These are phyloP conservation scores for Sporothrix brasiliensis DNA, from an alignment of 2,329 filamentous ascomycete species.

Conservation along the genomic window DNA sequence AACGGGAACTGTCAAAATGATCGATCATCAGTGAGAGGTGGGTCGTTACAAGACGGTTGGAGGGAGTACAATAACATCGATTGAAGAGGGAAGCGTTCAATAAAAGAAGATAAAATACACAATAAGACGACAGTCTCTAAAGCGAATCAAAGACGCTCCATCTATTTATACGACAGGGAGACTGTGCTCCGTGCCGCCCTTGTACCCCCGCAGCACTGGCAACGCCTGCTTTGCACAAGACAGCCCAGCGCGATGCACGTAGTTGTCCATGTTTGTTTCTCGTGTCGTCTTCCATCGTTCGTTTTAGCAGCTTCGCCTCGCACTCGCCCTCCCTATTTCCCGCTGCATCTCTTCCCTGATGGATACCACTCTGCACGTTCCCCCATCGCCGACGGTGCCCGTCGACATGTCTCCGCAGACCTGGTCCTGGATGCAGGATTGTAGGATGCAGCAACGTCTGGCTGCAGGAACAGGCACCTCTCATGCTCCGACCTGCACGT, in stretches of 20 bases:
- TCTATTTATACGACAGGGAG: constrained; percentile 22
- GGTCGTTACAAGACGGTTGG: neutral
- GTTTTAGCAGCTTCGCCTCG: neutral
- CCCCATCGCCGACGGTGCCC: neutral
- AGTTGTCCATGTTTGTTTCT: neutral
- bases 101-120: neutral
- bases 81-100: neutral
- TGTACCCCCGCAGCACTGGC: constrained; percentile 17
- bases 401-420: constrained; percentile 7
- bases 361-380: neutral
- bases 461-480: constrained; percentile 9
- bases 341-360: neutral
- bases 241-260: constrained; percentile 10
- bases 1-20: constrained; percentile 24
- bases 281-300: neutral
- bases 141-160: neutral
- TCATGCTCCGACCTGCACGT: neutral
- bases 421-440: constrained; percentile 9
- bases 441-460: no score
- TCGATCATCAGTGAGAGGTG: neutral
- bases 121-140: neutral
- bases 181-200: constrained; percentile 3
- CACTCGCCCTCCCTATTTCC: neutral
- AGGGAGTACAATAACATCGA: neutral
- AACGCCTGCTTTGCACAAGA: constrained; percentile 16